A percentile compares a stretch with the other conserved stretches of the same genome.
Evolutionary conservation across 805 yeast species (phyloP).

Genomic region (Wickerhamiella bombiphila): DNA sequence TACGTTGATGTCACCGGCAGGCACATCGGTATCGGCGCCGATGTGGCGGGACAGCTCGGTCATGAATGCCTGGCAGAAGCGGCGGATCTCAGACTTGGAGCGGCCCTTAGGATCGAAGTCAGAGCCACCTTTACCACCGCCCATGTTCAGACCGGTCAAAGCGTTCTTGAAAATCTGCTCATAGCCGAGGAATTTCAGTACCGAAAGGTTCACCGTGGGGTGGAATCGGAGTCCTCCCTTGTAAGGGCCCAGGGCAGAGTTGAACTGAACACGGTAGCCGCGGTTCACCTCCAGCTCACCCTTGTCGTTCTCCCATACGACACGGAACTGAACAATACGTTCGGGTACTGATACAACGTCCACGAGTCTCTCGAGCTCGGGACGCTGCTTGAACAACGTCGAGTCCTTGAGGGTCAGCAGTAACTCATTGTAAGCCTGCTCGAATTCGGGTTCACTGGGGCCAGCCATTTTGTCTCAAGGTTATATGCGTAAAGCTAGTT

Average conservation of each 20-base stretch:
- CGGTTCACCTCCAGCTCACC: slow-evolving; percentile 87
- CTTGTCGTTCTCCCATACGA: slow-evolving; percentile 92
- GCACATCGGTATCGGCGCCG: slow-evolving; percentile 95
- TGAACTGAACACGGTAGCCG: slow-evolving; percentile 97
- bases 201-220: slow-evolving; percentile 89
- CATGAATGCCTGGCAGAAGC: slow-evolving; percentile 94
- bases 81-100: slow-evolving; percentile 85
- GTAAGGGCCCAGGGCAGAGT: slow-evolving; percentile 97
- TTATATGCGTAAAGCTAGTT: neutral
- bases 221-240: slow-evolving; percentile 98
- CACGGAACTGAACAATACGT: slow-evolving; percentile 93
- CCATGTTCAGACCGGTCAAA: slow-evolving; percentile 90
- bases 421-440: slow-evolving; percentile 95
- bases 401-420: slow-evolving; percentile 80
- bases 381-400: slow-evolving; percentile 74
- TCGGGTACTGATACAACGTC: slow-evolving; percentile 91
- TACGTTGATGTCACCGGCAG: slow-evolving; percentile 98
- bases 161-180: slow-evolving; percentile 99
- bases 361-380: slow-evolving; percentile 76
- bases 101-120: slow-evolving; percentile 96
- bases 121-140: slow-evolving; percentile 99
- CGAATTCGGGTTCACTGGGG: slow-evolving; percentile 85
- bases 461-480: slow-evolving; percentile 3
- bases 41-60: slow-evolving; percentile 89
- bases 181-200: slow-evolving; percentile 90